A percentile compares a stretch with the other conserved stretches of the same genome.
These are phyloP conservation scores for Leucocoprinus birnbaumii DNA, from an alignment of 768 basidiomycete genomes.

Conservation along the genomic window DNA sequence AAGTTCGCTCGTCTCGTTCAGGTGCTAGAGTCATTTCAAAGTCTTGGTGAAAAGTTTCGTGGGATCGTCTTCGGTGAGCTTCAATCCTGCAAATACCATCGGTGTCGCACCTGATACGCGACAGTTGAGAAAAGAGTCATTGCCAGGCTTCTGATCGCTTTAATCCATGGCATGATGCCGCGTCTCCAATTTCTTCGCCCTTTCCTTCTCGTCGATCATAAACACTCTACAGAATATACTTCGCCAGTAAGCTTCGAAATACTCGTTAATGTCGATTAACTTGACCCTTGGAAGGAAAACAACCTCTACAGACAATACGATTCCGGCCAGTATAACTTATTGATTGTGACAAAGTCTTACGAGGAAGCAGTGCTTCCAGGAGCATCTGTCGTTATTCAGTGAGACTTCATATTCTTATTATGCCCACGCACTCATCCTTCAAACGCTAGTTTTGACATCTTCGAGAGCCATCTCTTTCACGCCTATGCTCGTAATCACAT, in stretches of 20 bases:
- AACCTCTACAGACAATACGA: slow-evolving; percentile 43
- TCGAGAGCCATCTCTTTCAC: slow-evolving; percentile 61
- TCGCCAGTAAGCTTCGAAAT: slow-evolving; percentile 25
- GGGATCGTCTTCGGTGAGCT: slow-evolving; percentile 62
- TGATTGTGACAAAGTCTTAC: slow-evolving; percentile 55
- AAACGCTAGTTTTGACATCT: slow-evolving; percentile 50
- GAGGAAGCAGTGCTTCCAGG: slow-evolving; percentile 62
- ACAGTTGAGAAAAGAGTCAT: slow-evolving; percentile 52
- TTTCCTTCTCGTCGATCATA: slow-evolving; percentile 37
- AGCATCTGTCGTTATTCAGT: slow-evolving; percentile 63
- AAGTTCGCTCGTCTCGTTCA: slow-evolving; percentile 65
- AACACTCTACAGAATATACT: slow-evolving; percentile 25
- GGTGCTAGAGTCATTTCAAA: slow-evolving; percentile 50
- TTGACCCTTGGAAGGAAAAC: slow-evolving; percentile 39
- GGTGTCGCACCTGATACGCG: background rate
- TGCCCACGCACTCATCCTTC: slow-evolving; percentile 5
- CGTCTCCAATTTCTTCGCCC: slow-evolving; percentile 54
- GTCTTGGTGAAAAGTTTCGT: slow-evolving; percentile 56
- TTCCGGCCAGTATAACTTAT: slow-evolving; percentile 57
- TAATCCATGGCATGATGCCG: slow-evolving; percentile 53
- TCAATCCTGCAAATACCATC: background rate
- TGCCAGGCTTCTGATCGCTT: slow-evolving; percentile 56
- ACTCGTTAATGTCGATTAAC: slow-evolving; percentile 9
- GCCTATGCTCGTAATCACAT: slow-evolving; percentile 50
- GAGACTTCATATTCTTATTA: slow-evolving; percentile 14